Evolutionary conservation across 73 alveolate species (phyloP), one percentile per base, ranked within the genome.

Genomic region (Strombidium stylifer): DNA sequence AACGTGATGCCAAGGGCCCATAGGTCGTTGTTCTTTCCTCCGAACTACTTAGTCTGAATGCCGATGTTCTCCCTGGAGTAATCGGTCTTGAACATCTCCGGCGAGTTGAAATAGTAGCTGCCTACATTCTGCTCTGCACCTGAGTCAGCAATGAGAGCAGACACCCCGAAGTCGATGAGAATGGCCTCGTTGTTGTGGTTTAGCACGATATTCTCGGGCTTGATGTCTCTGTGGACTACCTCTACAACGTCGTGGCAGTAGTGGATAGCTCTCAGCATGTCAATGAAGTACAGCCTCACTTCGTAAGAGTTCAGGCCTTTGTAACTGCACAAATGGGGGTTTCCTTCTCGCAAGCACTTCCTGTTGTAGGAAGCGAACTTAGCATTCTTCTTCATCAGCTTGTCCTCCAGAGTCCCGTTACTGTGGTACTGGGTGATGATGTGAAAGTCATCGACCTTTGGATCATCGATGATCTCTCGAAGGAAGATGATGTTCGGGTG

Each of bases 381-480:
- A n/a, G n/a, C n/a, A n/a, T n/a, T n/a, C n/a, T n/a, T n/a, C n/a
- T n/a, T n/a, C n/a, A n/a, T n/a, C n/a, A n/a, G n/a, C n/a, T n/a
- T n/a, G n/a, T n/a, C n/a, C n/a, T n/a, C n/a, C n/a, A n/a, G n/a
- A n/a, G n/a, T n/a, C n/a, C n/a, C n/a, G n/a, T n/a, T n/a, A n/a
- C n/a, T n/a, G n/a, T n/a, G 61, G 16, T 40, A 47, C n/a, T 49
- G 74, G 49, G 42, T 28, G 2, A 71, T 32, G 25, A 71, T 40
- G 35, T 71, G 57, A 2, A 54, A 41, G 40, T 71, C 57, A 18
- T 71, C 74, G 7, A 57, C 50, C 39, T 44, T 24, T 1, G 69
- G 79, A 46, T 68, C 83, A 16, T 78, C 81, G 23, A 78, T 66
- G 36, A 78, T 62, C 16, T 78, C 89, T 16, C 47, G 48, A 2